Evolutionary conservation across 2,329 filamentous ascomycete genomes (phyloP), one percentile per base, ranked within the genome.

Genomic region (Zymoseptoria passerinii): DNA sequence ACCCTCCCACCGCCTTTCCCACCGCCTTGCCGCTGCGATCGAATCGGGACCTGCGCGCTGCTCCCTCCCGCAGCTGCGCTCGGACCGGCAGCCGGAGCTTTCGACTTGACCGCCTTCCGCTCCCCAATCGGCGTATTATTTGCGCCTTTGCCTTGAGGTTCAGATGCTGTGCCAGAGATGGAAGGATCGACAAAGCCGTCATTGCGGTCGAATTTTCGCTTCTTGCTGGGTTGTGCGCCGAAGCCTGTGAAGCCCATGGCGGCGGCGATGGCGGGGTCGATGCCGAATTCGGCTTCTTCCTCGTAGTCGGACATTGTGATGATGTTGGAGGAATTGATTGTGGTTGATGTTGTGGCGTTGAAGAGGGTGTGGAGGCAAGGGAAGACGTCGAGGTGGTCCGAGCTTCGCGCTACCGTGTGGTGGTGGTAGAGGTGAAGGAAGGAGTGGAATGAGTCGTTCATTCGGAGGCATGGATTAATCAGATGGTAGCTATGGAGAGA

Each of bases 171-270:
- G 48, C 64, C 63, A n/a, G 66, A 67, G 49, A 64, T 67, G 56
- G 64, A 69, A 16, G 68, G 70, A 55, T 74, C 73, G 50, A 80
- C 72, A 57, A 79, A 77, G 44, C 80, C 80, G 65, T 82, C 82
- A 18, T 76, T 74, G 28, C 56, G 53, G 72, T 83, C 86, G 68
- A 85, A 86, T 61, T 87, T 81, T 71, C 87, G 88, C 71, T 87
- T 88, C 71, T 88, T 89, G 50, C 78, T 78, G 2, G 72, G 75
- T 64, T 81, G 76, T 8, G 75, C 73, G 64, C 87, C 87, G 68
- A 92, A 92, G 58, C 82, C 80, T 8, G 84, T 81, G 73, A 91
- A 91, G 62, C 88, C 88, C 84, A 91, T 87, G 52, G 82, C 80
- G 49, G 82, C 81, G 20, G 85, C 84, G 71, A 89, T 84, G 55